Conservation (phyloP, 139 green algal species). For the Picochlorum sp. region DNA sequence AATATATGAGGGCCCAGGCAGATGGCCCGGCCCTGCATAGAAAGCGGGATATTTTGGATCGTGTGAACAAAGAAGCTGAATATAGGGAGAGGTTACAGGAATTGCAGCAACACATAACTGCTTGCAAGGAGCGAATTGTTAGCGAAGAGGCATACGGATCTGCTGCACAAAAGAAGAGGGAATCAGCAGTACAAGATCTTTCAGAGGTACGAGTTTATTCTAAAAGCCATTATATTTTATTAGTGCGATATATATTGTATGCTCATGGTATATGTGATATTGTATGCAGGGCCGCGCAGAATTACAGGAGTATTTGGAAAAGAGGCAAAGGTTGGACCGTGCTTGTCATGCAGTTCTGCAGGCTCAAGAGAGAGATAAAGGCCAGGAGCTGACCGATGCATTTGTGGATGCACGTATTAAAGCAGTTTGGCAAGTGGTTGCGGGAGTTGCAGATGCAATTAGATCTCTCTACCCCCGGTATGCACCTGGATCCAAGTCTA, state of each 20-base stretch:
- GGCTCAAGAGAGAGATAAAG: constrained; percentile 24
- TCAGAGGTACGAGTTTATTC: neutral
- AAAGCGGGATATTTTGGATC: constrained; percentile 65
- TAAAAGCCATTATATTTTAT: no score
- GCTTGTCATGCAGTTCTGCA: constrained; percentile 24
- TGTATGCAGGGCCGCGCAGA: constrained; percentile 8
- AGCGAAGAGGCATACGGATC: constrained; percentile 21
- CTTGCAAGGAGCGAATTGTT: constrained; percentile 21
- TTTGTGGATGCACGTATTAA: constrained; percentile 23
- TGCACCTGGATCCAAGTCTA: constrained; percentile 3
- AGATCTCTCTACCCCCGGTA: constrained; percentile 16
- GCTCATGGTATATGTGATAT: neutral
- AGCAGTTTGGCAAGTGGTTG: constrained; percentile 29
- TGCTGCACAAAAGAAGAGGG: constrained; percentile 10
- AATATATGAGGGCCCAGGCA: constrained; percentile 37
- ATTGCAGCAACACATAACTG: constrained; percentile 28
- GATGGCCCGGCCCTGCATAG: constrained; percentile 60
- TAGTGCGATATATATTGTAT: neutral
- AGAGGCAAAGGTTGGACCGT: constrained; percentile 13
- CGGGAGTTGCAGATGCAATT: constrained; percentile 33
- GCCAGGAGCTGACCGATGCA: constrained; percentile 22
- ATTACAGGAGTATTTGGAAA: constrained; percentile 15
- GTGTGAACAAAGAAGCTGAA: constrained; percentile 67
- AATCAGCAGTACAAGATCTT: constrained; percentile 19
- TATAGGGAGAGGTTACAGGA: constrained; percentile 60